Base-by-base conservation (phyloP, 75 land plant genomes). In the Isoetes taiwanensis region DNA sequence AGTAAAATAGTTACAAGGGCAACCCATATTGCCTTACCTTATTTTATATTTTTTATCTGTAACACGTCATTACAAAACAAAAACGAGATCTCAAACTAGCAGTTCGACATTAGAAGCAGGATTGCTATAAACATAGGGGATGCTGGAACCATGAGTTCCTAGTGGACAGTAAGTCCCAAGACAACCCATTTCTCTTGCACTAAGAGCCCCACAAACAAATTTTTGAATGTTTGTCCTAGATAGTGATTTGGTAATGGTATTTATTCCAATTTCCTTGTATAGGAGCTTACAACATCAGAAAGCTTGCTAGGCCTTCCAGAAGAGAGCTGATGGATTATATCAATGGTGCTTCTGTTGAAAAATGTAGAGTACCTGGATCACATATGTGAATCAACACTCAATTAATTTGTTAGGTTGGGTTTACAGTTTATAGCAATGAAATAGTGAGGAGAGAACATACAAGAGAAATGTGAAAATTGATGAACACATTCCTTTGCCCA, bases 81-180 rank as follows among this genome's bases (percentile, higher is more conserved):
- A 74, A 29, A 74, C 66, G n/a, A 71, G 48, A 35, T 74, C 77
- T 23, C 55, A 41, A 2, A 12, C 24, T 16, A 25, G 16, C 25
- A 74, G 52, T 25, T 30, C 14, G n/a, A 41, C 64, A n/a, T 30
- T 6, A 19, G 54, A 55, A 6, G 38, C 41, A n/a, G 77, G 77
- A 54, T 74, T 74, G 25, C 74, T 74, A 34, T 52, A 64, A 14
- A 74, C 74, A 54, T 72, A 74, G 16, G 77, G 23, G 24, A 71
- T 57, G 11, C 53, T 31, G 16, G 75, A 71, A 6, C 34, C 41
- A 26, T 59, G 29, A 9, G 58, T 58, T 1, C 69, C 64, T 43
- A 28, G 28, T 16, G 68, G 63, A 6, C 77, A 46, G 48, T 74
- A 65, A 74, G 54, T 2, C 74, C 77, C 63, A 74, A 32, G 29